Conservation (phyloP, 2,329 filamentous ascomycete genomes). For the Colletotrichum shisoi region DNA sequence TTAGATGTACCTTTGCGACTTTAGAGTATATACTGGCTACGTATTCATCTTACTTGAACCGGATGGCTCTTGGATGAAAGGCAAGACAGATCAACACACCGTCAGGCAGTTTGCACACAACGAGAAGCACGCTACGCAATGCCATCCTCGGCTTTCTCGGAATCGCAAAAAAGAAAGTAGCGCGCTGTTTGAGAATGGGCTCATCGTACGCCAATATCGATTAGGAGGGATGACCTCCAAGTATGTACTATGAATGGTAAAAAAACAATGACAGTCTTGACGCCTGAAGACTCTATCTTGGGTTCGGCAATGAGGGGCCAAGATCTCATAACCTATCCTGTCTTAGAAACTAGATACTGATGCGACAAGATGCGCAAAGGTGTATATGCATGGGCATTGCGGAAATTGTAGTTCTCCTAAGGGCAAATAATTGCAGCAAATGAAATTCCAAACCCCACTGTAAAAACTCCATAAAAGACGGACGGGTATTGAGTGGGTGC, state of each 20-base stretch:
- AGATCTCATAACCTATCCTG: slow-evolving; percentile 15
- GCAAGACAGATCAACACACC: neutral
- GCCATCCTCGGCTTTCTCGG: too few species aligned
- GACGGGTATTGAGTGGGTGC: slow-evolving; percentile 39
- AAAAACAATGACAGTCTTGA: slow-evolving; percentile 7
- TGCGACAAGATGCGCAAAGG: slow-evolving; percentile 15
- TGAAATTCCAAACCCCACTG: slow-evolving; percentile 10
- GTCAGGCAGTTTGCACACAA: rapidly evolving
- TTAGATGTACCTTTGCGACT: too few species aligned
- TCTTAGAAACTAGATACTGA: slow-evolving; percentile 11
- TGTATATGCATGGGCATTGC: slow-evolving; percentile 23
- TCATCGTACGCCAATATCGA: slow-evolving; percentile 6
- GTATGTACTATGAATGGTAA: slow-evolving; percentile 30
- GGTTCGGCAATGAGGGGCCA: slow-evolving; percentile 9
- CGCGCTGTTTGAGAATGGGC: neutral
- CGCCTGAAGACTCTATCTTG: slow-evolving; percentile 13
- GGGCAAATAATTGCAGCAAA: slow-evolving; percentile 21
- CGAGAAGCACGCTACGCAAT: too few species aligned
- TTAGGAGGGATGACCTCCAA: slow-evolving; percentile 23
- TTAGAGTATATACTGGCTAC: too few species aligned
- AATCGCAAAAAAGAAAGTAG: neutral
- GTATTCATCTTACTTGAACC: too few species aligned
- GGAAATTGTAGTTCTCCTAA: slow-evolving; percentile 15
- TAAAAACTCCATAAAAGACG: slow-evolving; percentile 30
- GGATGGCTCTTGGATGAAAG: neutral